Base-by-base conservation (phyloP, 805 yeast genomes). In the Saccharomycopsis microspora region DNA sequence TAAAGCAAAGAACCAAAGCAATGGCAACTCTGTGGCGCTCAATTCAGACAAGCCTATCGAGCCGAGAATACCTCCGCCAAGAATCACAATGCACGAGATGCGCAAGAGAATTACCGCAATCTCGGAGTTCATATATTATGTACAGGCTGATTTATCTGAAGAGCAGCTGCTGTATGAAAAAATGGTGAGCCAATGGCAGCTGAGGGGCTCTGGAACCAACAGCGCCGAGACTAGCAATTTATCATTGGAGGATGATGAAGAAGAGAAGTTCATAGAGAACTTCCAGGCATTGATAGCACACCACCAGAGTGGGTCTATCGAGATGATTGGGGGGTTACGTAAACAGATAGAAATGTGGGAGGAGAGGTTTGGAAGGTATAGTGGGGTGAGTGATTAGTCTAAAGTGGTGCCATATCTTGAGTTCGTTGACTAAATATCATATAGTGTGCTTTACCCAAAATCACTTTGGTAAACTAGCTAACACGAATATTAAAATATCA, bases 31-130 rank as follows among this genome's bases (percentile, higher is more conserved):
- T 5, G 35, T 40, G 9, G 30, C 49, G 5, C 28, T 52, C 33
- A 47, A 52, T 43, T 41, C 47, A 5, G 78, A 74, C 52, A 85
- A 82, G 60, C 84, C 90, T 2, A 80, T 86, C 42, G 83, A 78
- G 56, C 96, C 97, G 9, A 75, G 96, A 48, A 68, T 79, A 41
- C 97, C 96, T 5, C 82, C 82, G 50, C 79, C 80, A 27, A 75
- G 86, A 47, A 76, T 85, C 3, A 75, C 88, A 3, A 63, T 89
- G 51, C 74, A 76, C 56, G 98, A 90, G 62, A 82, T 90, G 85
- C 75, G 88, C 48, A 79, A 86, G 58, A 74, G 98, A 50, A 84
- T 88, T 1, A 82, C 86, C 3, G 94, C 96, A 1, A 90, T 90
- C 27, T 66, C 90, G 56, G 97, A 93, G 64, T 93, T 89, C 72